Conservation (phyloP, 2,329 filamentous ascomycete species). For the Ceratocystis cacaofunesta region DNA sequence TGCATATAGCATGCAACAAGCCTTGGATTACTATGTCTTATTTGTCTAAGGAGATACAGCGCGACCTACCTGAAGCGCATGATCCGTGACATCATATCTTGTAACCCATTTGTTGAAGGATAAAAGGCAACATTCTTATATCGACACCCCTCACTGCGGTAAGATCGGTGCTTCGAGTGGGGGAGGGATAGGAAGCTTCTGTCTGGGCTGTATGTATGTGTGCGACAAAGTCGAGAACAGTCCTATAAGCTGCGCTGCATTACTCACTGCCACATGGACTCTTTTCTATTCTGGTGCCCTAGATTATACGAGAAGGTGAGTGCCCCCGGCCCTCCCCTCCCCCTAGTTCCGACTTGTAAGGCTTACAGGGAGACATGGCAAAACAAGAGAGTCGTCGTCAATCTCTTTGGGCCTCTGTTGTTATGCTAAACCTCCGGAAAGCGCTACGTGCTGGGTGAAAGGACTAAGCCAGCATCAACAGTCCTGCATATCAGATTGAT, state of each 20-base stretch:
- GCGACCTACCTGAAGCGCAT: background rate
- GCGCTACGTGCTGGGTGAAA: background rate
- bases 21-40: background rate
- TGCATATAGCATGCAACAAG: background rate
- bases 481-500: background rate
- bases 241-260: background rate
- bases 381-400: too few species aligned
- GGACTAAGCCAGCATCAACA: background rate
- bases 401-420: background rate
- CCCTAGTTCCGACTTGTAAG: background rate
- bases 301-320: background rate
- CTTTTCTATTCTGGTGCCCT: background rate
- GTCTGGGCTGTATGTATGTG: background rate
- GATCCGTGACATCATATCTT: conserved; percentile 4
- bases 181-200: background rate
- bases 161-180: background rate
- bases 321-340: background rate
- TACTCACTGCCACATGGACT: background rate
- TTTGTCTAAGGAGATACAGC: background rate
- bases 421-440: too few species aligned
- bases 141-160: background rate
- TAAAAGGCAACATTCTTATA: background rate
- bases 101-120: background rate
- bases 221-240: background rate
- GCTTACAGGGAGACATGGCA: too few species aligned